Percentiles rank a stretch among this genome's conserved stretches.
These are phyloP conservation scores for Lasiodiplodia gonubiensis DNA, from an alignment of 2,329 filamentous ascomycete species.

Conservation along the genomic window DNA sequence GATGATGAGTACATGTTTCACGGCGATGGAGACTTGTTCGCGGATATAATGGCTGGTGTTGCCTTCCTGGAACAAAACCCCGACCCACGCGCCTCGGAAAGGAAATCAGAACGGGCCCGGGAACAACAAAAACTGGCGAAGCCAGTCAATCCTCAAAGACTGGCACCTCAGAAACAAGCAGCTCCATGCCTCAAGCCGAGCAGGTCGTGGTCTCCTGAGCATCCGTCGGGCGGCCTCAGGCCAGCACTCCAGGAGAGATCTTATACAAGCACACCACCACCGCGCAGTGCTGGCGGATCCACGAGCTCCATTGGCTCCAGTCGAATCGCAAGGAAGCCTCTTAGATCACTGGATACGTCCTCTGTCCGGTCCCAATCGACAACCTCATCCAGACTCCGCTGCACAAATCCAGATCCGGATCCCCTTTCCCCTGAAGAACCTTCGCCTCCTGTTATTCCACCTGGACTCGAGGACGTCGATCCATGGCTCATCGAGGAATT, in stretches of 20 bases:
- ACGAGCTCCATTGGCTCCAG: background rate
- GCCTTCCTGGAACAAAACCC: constrained; percentile 14
- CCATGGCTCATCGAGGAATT: constrained; percentile 48
- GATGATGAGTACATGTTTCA: constrained; percentile 17
- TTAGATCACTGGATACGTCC: constrained; percentile 5
- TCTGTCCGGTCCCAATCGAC: constrained; percentile 12
- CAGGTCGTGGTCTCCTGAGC: constrained; percentile 20
- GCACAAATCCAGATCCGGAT: constrained; percentile 25
- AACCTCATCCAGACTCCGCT: background rate
- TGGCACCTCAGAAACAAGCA: background rate
- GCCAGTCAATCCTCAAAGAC: background rate
- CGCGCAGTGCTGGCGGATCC: constrained; percentile 1
- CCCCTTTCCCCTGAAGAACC: constrained; percentile 18
- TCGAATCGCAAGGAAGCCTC: background rate
- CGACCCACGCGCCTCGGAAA: background rate
- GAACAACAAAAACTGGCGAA: background rate
- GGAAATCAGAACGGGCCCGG: background rate
- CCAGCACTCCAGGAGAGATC: constrained; percentile 4
- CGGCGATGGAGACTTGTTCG: constrained; percentile 11
- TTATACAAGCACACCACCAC: background rate
- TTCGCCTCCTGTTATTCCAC: constrained; percentile 29
- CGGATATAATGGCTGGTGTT: constrained; percentile 22
- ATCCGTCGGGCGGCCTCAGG: background rate
- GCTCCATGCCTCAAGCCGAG: background rate
- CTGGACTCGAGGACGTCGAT: constrained; percentile 43